Conservation (phyloP, 306 rosid genomes). For the Hylodesmum podocarpum region DNA sequence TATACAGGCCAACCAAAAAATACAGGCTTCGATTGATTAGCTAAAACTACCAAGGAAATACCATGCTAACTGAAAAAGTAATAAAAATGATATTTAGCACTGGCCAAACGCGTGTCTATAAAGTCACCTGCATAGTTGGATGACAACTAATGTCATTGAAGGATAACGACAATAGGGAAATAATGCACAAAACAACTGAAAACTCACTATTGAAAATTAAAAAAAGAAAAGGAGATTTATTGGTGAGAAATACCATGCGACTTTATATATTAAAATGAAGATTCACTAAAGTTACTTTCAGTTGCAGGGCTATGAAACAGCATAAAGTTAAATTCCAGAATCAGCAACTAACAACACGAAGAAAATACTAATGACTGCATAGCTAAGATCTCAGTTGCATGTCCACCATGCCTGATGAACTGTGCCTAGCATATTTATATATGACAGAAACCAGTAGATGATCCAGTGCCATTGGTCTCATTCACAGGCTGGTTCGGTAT, state of each 20-base stretch:
- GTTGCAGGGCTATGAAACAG: constrained; percentile 37
- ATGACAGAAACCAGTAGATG: constrained; percentile 15
- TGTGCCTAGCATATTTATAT: constrained; percentile 28
- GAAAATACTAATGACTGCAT: constrained; percentile 36
- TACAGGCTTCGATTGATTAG: background rate
- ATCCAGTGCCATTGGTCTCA: constrained; percentile 36
- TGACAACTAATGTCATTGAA: constrained; percentile 15
- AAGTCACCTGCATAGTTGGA: constrained; percentile 1
- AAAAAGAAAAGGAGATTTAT: background rate
- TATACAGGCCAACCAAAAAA: background rate
- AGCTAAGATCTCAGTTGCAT: constrained; percentile 36
- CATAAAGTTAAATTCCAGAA: constrained; percentile 40
- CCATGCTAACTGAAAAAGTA: background rate
- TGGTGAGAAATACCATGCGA: constrained; percentile 5
- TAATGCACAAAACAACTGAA: constrained; percentile 3
- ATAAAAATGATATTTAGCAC: background rate
- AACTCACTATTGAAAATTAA: background rate
- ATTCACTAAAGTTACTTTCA: constrained; percentile 41
- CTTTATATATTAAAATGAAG: constrained; percentile 21
- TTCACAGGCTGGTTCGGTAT: constrained; percentile 84
- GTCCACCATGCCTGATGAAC: constrained; percentile 30
- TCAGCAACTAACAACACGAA: constrained; percentile 38
- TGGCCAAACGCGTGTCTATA: background rate
- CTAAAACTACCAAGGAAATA: background rate
- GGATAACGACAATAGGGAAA: background rate